These are phyloP conservation scores for Amauroascus verrucosus DNA, from an alignment of 2,329 filamentous ascomycete species.

Conservation along the genomic window DNA sequence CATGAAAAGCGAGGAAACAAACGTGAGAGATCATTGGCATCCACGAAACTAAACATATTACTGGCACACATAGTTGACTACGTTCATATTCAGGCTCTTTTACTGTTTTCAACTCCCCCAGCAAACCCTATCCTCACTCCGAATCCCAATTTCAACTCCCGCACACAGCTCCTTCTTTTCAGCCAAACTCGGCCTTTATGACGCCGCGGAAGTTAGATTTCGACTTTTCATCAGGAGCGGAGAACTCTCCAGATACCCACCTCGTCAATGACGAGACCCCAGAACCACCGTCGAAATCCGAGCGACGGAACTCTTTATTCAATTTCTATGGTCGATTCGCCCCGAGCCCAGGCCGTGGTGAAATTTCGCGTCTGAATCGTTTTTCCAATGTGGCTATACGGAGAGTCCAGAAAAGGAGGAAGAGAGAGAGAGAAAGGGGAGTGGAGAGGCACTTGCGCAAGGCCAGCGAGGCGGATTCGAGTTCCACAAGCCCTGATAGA, in stretches of 20 bases:
- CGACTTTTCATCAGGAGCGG: conserved; percentile 40
- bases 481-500: conserved; percentile 29
- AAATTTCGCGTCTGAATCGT: conserved; percentile 46
- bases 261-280: conserved; percentile 42
- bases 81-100: conserved; percentile 27
- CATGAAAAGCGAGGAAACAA: conserved; percentile 32
- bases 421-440: conserved; percentile 40
- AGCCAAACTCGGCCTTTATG: conserved; percentile 36
- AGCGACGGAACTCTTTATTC: conserved; percentile 33
- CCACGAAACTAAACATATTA: background rate
- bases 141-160: conserved; percentile 36
- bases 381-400: conserved; percentile 38
- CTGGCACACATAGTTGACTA: background rate
- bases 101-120: conserved; percentile 37
- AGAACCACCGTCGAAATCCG: conserved; percentile 26
- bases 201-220: conserved; percentile 41
- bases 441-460: conserved; percentile 35
- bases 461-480: conserved; percentile 36
- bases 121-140: conserved; percentile 42
- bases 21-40: conserved; percentile 25
- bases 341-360: conserved; percentile 52
- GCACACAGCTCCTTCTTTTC: conserved; percentile 23
- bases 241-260: conserved; percentile 37
- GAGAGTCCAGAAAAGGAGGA: conserved; percentile 41
- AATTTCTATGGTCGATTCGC: conserved; percentile 36